Evolutionary conservation across 1,139 yeast genomes (phyloP).

Genomic region (Geotrichum reessii): DNA sequence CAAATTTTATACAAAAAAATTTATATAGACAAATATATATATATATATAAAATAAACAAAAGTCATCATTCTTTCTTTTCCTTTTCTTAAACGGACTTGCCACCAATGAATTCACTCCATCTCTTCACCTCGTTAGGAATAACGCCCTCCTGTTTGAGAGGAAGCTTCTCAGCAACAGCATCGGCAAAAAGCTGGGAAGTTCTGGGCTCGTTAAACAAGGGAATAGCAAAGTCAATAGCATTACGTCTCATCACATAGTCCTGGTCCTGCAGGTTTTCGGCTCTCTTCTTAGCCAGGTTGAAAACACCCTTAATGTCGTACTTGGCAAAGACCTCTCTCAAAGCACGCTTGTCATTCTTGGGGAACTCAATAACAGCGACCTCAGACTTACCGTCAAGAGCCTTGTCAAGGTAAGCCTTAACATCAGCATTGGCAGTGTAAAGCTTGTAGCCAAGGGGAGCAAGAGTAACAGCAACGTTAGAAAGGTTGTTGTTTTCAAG

Average conservation of each 20-base stretch:
- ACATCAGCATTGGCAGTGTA: slow-evolving; percentile 72
- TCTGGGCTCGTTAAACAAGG: slow-evolving; percentile 92
- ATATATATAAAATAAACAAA: neutral
- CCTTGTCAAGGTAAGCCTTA: slow-evolving; percentile 55
- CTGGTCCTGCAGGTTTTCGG: slow-evolving; percentile 74
- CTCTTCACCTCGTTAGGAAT: slow-evolving; percentile 83
- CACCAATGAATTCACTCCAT: slow-evolving; percentile 96
- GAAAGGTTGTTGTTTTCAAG: slow-evolving; percentile 65
- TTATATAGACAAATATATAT: too few species aligned
- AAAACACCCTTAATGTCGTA: slow-evolving; percentile 80
- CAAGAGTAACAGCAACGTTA: slow-evolving; percentile 61
- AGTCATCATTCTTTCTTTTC: neutral
- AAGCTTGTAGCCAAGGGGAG: slow-evolving; percentile 73
- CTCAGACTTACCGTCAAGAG: slow-evolving; percentile 31
- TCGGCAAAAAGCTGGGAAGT: slow-evolving; percentile 83
- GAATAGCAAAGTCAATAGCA: slow-evolving; percentile 96
- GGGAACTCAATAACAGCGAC: slow-evolving; percentile 81
- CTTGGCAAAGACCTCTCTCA: slow-evolving; percentile 87
- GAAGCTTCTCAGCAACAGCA: slow-evolving; percentile 71
- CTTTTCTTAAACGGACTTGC: slow-evolving; percentile 61
- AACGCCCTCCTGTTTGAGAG: slow-evolving; percentile 42
- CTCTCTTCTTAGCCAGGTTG: slow-evolving; percentile 87
- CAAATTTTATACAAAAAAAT: neutral
- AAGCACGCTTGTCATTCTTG: slow-evolving; percentile 82
- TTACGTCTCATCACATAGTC: slow-evolving; percentile 98